Percentiles rank a stretch among this genome's conserved stretches.
Conservation (phyloP, 148 eudicot species). For the Hydrangea macrophylla region DNA sequence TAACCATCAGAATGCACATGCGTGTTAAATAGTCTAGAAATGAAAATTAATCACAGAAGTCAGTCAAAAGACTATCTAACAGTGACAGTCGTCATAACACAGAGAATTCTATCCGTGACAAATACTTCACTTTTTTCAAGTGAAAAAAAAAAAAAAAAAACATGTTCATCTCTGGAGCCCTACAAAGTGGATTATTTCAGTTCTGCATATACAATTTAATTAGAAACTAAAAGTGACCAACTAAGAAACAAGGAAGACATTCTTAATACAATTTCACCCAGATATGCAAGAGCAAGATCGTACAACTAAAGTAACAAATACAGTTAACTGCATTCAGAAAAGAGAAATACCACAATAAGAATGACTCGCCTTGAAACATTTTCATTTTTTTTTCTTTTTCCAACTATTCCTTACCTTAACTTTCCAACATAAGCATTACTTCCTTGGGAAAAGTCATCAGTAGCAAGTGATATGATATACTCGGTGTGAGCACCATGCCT, state of each 20-base stretch:
- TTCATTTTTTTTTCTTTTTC: background rate
- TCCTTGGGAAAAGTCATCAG: conserved; percentile 84
- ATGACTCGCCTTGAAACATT: background rate
- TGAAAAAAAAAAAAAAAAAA: too few relatives aligned
- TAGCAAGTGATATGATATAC: conserved; percentile 80
- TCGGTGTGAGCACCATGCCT: conserved; percentile 80
- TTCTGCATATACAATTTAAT: background rate
- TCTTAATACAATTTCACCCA: background rate
- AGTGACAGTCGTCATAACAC: background rate
- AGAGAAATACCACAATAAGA: background rate
- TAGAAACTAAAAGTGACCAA: background rate
- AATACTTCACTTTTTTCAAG: too few relatives aligned
- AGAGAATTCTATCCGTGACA: too few relatives aligned
- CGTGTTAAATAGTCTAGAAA: too few relatives aligned
- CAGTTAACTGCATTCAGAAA: background rate
- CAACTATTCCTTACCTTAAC: conserved; percentile 53
- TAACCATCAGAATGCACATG: too few relatives aligned
- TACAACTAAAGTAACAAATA: background rate
- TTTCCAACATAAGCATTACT: conserved; percentile 93
- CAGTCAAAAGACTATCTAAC: background rate
- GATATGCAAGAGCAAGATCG: background rate
- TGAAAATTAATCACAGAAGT: too few relatives aligned
- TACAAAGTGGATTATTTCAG: background rate
- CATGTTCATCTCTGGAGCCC: too few relatives aligned
- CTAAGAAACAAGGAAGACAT: background rate